Base-by-base conservation (phyloP, 306 rosid species). In the Cucurbita moschata region DNA sequence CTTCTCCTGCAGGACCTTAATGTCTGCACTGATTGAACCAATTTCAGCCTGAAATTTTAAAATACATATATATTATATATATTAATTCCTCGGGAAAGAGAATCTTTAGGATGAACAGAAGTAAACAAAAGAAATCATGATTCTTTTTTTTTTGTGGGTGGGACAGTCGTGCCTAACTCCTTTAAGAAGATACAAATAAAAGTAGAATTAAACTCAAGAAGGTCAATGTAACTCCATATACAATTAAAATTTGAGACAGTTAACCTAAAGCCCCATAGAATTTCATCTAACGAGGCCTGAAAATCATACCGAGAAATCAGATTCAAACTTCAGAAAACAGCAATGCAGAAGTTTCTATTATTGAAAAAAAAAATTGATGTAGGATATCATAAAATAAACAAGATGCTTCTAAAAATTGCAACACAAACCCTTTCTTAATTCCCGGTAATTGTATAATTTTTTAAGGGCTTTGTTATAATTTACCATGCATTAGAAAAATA, bases 11-110 rank as follows among this genome's bases (percentile, higher is more conserved):
- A 94, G 96, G 77, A 94, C 82, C 77, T 91, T 94, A 79, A 94
- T 94, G 83, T 94, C 99, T 55, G 99, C 88, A 84, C 98, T 94
- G 67, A 94, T 94, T 51, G 98, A 94, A 84, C 97, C 99, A 84
- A 94, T 94, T 81, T 94, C 97, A 44, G 81, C 71, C 99, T 93
- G 94, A 79, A 70, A 50, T 1, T 50, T 67, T 6, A 3, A 13
- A 23, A 39, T 21, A 76, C 39, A 30, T 30, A 30, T 2, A 30
- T 30, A 2, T 30, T 30, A 30, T 30, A 2, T 30, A 30, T 30
- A 30, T 59, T 65, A 65, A 65, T 65, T 65, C 15, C 1, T 46
- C 50, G 39, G 37, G 38, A n/a, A 39, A 63, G 19, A 69, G 54
- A 49, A 69, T 69, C 23, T 26, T 15, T 13, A 21, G 44, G 21